These are phyloP conservation scores for Syzygium oleosum DNA, from an alignment of 345 rosid genomes.

Conservation along the genomic window DNA sequence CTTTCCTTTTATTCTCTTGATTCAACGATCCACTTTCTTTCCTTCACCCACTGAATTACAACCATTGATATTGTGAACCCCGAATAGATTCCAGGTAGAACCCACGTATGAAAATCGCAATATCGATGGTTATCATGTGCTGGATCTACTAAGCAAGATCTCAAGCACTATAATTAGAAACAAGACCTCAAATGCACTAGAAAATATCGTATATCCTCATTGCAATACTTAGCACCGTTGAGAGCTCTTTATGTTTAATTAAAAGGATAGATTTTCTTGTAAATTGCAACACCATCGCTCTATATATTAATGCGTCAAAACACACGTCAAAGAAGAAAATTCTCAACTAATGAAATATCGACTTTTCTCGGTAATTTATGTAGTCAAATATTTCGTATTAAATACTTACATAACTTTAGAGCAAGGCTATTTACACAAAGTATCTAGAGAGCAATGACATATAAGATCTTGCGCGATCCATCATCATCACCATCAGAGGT, in stretches of 20 bases:
- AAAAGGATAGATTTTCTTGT: neutral
- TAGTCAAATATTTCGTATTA: neutral
- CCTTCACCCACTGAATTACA: neutral
- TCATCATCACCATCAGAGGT: neutral
- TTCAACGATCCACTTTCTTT: neutral
- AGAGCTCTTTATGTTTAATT: neutral
- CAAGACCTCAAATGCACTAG: neutral
- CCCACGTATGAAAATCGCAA: neutral
- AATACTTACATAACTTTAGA: neutral
- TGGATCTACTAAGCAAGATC: no score
- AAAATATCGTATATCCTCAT: neutral
- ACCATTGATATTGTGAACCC: neutral
- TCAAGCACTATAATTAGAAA: neutral
- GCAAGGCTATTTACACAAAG: neutral
- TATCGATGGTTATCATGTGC: neutral
- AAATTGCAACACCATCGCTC: neutral
- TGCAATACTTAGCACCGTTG: neutral
- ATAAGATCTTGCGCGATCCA: neutral
- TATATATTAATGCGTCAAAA: neutral
- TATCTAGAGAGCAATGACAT: neutral
- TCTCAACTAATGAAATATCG: neutral
- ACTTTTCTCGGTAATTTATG: neutral
- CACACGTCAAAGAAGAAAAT: neutral
- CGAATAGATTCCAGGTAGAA: neutral
- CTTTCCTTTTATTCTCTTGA: neutral